phyloP scores from a whole-genome alignment of 495 filamentous ascomycete species.

The Penicillium manginii region DNA sequence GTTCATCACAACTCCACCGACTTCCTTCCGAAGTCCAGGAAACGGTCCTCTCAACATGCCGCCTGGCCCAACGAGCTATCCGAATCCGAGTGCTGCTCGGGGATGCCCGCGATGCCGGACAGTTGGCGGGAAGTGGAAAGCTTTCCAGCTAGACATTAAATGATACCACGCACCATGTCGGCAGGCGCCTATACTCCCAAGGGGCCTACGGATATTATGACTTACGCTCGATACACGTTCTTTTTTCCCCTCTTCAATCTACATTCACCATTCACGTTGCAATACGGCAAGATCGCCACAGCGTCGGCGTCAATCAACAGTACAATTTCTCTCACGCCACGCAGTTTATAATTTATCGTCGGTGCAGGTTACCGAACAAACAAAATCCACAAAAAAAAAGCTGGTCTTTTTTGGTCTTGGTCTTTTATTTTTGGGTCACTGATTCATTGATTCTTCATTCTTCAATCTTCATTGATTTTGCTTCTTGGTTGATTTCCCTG shows the following conservation, averaged over 20 bases:
- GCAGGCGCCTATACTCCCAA: neutral
- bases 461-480: neutral
- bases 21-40: slow-evolving; percentile 41
- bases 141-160: slow-evolving; percentile 57
- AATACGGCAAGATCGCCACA: slow-evolving; percentile 11
- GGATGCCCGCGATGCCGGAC: slow-evolving; percentile 57
- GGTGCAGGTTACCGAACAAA: slow-evolving; percentile 26
- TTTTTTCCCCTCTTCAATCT: slow-evolving; percentile 7
- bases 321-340: slow-evolving; percentile 4
- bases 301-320: slow-evolving; percentile 12
- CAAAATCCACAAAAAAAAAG: slow-evolving; percentile 25
- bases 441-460: too few relatives aligned
- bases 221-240: slow-evolving; percentile 35
- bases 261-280: slow-evolving; percentile 5
- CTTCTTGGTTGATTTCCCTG: slow-evolving; percentile 9
- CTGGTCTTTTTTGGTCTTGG: slow-evolving; percentile 29
- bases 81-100: slow-evolving; percentile 39
- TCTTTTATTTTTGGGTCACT: slow-evolving; percentile 14
- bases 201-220: slow-evolving; percentile 47
- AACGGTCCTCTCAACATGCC: slow-evolving; percentile 35
- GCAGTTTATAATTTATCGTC: slow-evolving; percentile 12
- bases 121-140: slow-evolving; percentile 56
- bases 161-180: slow-evolving; percentile 29
- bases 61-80: slow-evolving; percentile 46
- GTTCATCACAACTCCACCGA: slow-evolving; percentile 59